Evolutionary conservation across 441 rosid genomes (phyloP), one percentile per base, ranked within the genome.

Genomic region (Flueggea neowawraea): DNA sequence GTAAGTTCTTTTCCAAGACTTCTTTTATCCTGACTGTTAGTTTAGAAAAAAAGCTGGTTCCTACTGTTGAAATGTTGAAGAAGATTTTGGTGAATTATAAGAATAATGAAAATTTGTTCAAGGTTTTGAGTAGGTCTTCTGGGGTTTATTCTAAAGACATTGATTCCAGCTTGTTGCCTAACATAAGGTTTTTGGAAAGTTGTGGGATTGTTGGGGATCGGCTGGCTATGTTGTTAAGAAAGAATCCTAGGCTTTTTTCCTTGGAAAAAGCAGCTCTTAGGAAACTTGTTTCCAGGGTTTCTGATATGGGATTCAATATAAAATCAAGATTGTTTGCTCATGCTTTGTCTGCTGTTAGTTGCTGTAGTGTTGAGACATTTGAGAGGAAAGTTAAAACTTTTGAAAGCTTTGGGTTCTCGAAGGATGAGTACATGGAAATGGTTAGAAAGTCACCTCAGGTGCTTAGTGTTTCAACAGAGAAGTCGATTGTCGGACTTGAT

Each of bases 161-260:
- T 3, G 36, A 69, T 9, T 15, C 44, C 0, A 57, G 59, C 16
- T 52, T 78, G 54, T 57, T 61, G 57, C 64, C 62, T 17, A 78
- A 76, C 57, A 52, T 78, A 32, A 68, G 60, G 17, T 66, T 33
- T 54, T 53, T 81, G 49, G 63, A 69, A 69, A 50, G 75, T 59
- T 63, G 64, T 68, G 83, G 86, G 52, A 74, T 81, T 67, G 67
- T 62, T 48, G 82, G 78, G 60, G 60, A 72, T 61, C 82, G 76
- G 69, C 71, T 76, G 11, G 58, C 76, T 9, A 44, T 9, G 48
- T 52, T 82, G 47, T 57, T 77, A 16, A 64, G 16, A 55, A 68
- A 62, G 31, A 69, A 72, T 54, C 86, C 83, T 16, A 62, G 76
- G 60, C 65, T 82, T 39, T 76, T 82, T 51, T 6, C 53, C n/a